Percentiles rank a stretch among this genome's conserved stretches.
Conservation (phyloP, 2,329 filamentous ascomycete genomes). For the Moelleriella libera region DNA sequence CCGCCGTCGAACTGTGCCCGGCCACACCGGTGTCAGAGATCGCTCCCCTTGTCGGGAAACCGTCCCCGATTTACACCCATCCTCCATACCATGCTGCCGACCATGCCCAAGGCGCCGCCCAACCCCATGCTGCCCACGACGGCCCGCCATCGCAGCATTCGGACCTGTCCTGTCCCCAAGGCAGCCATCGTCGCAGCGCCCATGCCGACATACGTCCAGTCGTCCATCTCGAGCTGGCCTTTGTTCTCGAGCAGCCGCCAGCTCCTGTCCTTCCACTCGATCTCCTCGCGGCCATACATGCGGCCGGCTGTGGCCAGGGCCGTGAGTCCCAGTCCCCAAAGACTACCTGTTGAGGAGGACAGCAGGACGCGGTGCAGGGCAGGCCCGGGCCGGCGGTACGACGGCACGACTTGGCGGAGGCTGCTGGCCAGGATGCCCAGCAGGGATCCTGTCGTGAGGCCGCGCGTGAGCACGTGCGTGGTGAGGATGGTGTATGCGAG, state of each 20-base stretch:
- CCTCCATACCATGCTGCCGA: conserved; percentile 31
- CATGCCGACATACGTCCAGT: conserved; percentile 35
- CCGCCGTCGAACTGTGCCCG: too few relatives aligned
- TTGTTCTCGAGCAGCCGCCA: conserved; percentile 46
- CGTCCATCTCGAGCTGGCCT: conserved; percentile 42
- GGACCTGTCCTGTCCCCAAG: conserved; percentile 14
- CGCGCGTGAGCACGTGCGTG: conserved; percentile 43
- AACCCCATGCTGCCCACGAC: conserved; percentile 28
- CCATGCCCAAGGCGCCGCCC: conserved; percentile 33
- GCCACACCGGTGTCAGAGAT: neutral
- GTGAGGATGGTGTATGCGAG: conserved; percentile 38
- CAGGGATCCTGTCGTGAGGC: conserved; percentile 36
- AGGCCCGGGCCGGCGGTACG: conserved; percentile 14
- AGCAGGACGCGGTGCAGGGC: conserved; percentile 13
- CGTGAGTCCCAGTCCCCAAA: conserved; percentile 29
- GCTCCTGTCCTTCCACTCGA: conserved; percentile 50
- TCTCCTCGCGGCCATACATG: conserved; percentile 41
- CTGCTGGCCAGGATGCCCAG: conserved; percentile 27
- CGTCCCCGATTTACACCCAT: conserved; percentile 31
- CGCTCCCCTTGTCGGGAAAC: conserved; percentile 5
- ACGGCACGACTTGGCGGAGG: conserved; percentile 15
- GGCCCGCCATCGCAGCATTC: conserved; percentile 22
- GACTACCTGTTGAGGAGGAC: conserved; percentile 29
- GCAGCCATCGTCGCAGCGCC: conserved; percentile 18
- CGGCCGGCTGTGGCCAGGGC: conserved; percentile 26